phyloP scores from a whole-genome alignment of 805 yeast species.

The Candida loeiensis region DNA sequence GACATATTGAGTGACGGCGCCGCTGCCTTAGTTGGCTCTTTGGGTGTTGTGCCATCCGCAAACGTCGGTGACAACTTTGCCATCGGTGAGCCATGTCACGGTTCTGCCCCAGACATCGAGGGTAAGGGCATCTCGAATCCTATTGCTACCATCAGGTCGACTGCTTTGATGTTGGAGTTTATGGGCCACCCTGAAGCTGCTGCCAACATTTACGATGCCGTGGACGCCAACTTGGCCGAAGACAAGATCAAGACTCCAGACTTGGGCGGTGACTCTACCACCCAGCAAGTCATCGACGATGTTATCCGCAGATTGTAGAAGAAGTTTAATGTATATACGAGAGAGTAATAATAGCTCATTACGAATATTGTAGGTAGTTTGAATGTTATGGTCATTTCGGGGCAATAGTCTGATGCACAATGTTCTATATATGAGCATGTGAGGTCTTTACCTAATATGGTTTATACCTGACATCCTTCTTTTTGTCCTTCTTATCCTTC shows the following conservation, averaged over 20 bases:
- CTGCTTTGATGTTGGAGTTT: slow-evolving; percentile 96
- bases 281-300: slow-evolving; percentile 85
- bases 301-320: slow-evolving; percentile 50
- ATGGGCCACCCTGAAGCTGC: slow-evolving; percentile 90
- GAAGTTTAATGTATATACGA: slow-evolving; percentile 3
- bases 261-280: slow-evolving; percentile 84
- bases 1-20: slow-evolving; percentile 97
- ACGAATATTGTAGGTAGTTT: no score
- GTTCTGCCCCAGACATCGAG: slow-evolving; percentile 98
- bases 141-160: slow-evolving; percentile 95
- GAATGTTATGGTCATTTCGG: neutral
- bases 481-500: slow-evolving; percentile 30
- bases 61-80: slow-evolving; percentile 96
- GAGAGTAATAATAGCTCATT: neutral
- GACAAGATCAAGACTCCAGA: slow-evolving; percentile 86
- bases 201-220: slow-evolving; percentile 88
- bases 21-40: slow-evolving; percentile 94
- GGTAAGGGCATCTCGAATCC: slow-evolving; percentile 95
- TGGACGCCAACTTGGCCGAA: slow-evolving; percentile 85
- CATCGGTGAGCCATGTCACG: slow-evolving; percentile 99
- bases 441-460: neutral
- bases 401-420: neutral
- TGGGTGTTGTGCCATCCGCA: slow-evolving; percentile 97
- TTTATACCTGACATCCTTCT: slow-evolving; percentile 26
- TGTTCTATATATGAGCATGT: neutral